Conservation (phyloP, 2,329 filamentous ascomycete species). For the Fusarium mexicanum region DNA sequence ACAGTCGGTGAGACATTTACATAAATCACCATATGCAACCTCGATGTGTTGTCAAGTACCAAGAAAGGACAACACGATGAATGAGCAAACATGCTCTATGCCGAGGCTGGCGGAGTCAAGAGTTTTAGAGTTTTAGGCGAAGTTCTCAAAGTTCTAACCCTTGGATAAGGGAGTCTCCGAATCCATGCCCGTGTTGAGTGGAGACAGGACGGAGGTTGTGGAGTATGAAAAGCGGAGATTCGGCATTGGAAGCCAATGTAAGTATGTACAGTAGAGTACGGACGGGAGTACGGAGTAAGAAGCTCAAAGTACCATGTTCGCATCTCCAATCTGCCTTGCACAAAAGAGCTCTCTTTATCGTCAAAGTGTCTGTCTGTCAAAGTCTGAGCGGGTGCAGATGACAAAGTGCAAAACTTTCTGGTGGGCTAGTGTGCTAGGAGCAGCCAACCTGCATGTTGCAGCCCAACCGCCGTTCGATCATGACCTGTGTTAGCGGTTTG, state of each 20-base stretch:
- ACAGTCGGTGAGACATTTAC: slow-evolving; percentile 29
- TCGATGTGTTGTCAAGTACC: slow-evolving; percentile 4
- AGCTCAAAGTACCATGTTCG: neutral
- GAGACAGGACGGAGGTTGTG: slow-evolving; percentile 8
- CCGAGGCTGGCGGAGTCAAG: slow-evolving; percentile 5
- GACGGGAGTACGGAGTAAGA: neutral
- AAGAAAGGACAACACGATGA: neutral
- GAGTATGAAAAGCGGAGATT: slow-evolving; percentile 1
- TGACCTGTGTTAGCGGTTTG: neutral
- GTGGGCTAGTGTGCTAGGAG: neutral
- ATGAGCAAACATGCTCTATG: slow-evolving; percentile 3
- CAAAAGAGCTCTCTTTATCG: neutral
- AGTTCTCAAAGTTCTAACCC: slow-evolving; percentile 7
- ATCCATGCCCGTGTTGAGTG: neutral
- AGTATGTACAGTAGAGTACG: neutral
- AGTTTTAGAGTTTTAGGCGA: slow-evolving; percentile 41
- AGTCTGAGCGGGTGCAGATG: neutral
- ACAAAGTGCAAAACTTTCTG: slow-evolving; percentile 24
- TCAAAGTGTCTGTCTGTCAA: neutral
- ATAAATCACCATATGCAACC: neutral
- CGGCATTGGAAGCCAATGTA: neutral
- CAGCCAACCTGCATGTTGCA: slow-evolving; percentile 6
- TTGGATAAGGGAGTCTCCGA: neutral
- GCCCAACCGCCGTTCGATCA: slow-evolving; percentile 1
- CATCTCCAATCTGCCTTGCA: neutral